phyloP scores from a whole-genome alignment of 306 rosid genomes.

The Vachellia pachyceras region DNA sequence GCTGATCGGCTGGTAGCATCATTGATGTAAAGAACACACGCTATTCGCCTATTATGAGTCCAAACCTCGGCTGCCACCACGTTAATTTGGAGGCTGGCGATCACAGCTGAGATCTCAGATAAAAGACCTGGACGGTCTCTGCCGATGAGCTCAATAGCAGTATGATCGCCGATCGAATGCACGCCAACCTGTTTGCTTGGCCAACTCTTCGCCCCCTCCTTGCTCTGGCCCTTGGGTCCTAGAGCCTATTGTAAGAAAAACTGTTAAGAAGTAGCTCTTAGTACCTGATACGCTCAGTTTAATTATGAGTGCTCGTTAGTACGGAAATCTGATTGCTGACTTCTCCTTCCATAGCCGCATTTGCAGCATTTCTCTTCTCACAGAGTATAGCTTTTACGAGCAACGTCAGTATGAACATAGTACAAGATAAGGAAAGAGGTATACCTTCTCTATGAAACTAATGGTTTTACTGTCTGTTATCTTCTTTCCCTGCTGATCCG shows the following conservation, averaged over 20 bases:
- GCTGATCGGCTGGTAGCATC: conserved; percentile 52
- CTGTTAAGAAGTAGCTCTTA: conserved; percentile 52
- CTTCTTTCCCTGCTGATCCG: conserved; percentile 88
- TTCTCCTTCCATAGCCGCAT: background rate
- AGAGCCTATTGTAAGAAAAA: conserved; percentile 68
- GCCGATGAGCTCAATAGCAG: conserved; percentile 75
- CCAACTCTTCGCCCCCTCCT: conserved; percentile 57
- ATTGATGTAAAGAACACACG: conserved; percentile 71
- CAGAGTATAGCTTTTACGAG: conserved; percentile 8
- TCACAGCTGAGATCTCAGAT: conserved; percentile 83
- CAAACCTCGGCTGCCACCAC: conserved; percentile 83
- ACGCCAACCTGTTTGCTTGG: conserved; percentile 69
- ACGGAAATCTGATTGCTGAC: background rate
- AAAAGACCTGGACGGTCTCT: conserved; percentile 84
- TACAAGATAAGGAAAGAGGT: conserved; percentile 29
- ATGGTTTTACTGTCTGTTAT: conserved; percentile 70
- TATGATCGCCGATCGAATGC: conserved; percentile 70
- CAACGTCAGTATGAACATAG: background rate
- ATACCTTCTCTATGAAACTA: conserved; percentile 78
- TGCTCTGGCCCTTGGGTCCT: conserved; percentile 79
- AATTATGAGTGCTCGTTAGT: conserved; percentile 2
- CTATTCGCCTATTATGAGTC: conserved; percentile 79
- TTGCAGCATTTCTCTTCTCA: background rate
- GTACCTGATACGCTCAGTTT: conserved; percentile 33
- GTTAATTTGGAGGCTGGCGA: conserved; percentile 67